phyloP scores from a whole-genome alignment of 257 asterid genomes.

The Anisodus acutangulus region DNA sequence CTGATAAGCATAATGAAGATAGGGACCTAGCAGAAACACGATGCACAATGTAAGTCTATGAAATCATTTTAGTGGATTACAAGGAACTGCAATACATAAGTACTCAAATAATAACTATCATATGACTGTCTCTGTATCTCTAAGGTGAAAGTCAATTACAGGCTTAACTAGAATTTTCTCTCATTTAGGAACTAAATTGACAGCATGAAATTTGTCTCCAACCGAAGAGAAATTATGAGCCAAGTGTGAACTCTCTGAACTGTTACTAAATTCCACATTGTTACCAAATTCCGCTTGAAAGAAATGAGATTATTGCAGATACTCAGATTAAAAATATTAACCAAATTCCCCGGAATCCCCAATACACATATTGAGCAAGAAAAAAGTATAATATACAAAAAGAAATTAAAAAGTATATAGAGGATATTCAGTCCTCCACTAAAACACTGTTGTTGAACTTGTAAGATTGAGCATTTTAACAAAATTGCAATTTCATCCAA shows the following conservation, averaged over 20 bases:
- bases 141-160: background rate
- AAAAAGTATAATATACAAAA: background rate
- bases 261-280: background rate
- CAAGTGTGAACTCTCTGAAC: background rate
- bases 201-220: conserved; percentile 21
- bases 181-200: conserved; percentile 7
- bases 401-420: background rate
- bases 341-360: background rate
- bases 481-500: background rate
- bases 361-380: background rate
- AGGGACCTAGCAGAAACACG: conserved; percentile 56
- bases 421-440: background rate
- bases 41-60: conserved; percentile 25
- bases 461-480: background rate
- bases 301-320: background rate
- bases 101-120: background rate
- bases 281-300: background rate
- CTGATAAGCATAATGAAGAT: conserved; percentile 67
- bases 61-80: background rate
- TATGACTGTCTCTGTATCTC: background rate
- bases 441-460: background rate
- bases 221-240: background rate
- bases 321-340: background rate
- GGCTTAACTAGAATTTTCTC: background rate
- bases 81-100: background rate